Evolutionary conservation across 345 rosid species (phyloP).

Genomic region (Corymbia maculata): DNA sequence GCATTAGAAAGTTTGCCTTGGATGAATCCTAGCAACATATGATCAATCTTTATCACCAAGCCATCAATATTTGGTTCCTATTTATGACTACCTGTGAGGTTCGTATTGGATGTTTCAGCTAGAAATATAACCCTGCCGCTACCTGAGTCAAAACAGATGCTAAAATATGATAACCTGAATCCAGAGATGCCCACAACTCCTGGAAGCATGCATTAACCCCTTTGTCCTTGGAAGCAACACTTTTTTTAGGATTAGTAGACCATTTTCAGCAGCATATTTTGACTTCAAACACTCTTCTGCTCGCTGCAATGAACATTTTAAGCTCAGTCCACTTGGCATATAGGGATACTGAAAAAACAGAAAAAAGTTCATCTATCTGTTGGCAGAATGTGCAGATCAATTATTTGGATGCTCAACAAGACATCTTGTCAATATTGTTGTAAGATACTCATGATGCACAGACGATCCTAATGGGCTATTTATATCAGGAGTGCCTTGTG

Average conservation of each 20-base stretch:
- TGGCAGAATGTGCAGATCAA: not conserved
- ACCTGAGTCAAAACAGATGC: not conserved
- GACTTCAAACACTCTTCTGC: constrained; percentile 51
- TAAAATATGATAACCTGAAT: constrained; percentile 46
- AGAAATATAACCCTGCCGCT: not conserved
- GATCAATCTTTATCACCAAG: not conserved
- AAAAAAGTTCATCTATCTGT: not conserved
- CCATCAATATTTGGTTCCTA: not conserved
- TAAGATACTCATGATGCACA: no score
- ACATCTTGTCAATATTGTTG: no score
- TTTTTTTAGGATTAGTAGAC: constrained; percentile 43
- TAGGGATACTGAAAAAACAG: not conserved
- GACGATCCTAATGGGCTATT: no score
- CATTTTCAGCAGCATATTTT: constrained; percentile 54
- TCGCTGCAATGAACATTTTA: constrained; percentile 29
- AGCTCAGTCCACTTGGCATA: not conserved
- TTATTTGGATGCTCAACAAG: no score
- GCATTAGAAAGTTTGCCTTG: not conserved
- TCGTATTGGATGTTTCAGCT: not conserved
- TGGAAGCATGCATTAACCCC: constrained; percentile 59
- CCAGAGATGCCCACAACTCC: constrained; percentile 47
- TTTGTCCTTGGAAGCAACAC: constrained; percentile 69
- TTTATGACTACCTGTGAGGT: not conserved
- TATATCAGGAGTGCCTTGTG: no score
- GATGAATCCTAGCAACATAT: not conserved